A percentile compares a stretch with the other conserved stretches of the same genome.
Evolutionary conservation across 2,329 filamentous ascomycete genomes (phyloP).

Genomic region (Pseudogymnoascus sp.): DNA sequence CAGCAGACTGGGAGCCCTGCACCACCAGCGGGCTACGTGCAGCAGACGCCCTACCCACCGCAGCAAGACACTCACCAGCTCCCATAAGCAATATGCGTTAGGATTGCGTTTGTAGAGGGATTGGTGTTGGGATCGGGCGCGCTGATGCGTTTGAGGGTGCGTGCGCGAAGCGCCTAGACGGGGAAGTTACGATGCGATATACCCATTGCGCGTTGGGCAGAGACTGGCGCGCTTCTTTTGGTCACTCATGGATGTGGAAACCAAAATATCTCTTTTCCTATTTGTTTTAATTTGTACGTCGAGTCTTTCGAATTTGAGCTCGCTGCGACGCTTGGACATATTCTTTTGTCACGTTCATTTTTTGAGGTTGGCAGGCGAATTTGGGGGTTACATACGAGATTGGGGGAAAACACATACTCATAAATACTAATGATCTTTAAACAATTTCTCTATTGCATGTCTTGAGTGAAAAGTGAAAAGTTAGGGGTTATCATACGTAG

Average conservation of each 20-base stretch:
- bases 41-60: not conserved
- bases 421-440: not conserved
- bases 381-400: not conserved
- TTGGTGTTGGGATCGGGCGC: not conserved
- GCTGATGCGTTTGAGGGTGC: not conserved
- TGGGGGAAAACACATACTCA: not conserved
- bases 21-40: not conserved
- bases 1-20: not conserved
- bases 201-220: not conserved
- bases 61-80: not conserved
- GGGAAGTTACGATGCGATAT: not conserved
- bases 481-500: not conserved
- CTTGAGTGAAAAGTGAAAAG: not conserved
- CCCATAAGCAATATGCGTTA: no score
- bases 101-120: not conserved
- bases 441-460: not conserved
- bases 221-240: not conserved
- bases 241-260: not conserved
- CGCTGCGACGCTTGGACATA: not conserved
- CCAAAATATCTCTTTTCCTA: not conserved
- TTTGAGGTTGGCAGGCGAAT: not conserved
- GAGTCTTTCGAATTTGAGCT: not conserved
- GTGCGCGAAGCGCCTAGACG: not conserved
- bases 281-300: not conserved
- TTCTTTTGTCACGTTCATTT: not conserved